A percentile compares a stretch with the other conserved stretches of the same genome.
Evolutionary conservation across 208 protist species (phyloP).

Genomic region (Blechomonas ayalai): DNA sequence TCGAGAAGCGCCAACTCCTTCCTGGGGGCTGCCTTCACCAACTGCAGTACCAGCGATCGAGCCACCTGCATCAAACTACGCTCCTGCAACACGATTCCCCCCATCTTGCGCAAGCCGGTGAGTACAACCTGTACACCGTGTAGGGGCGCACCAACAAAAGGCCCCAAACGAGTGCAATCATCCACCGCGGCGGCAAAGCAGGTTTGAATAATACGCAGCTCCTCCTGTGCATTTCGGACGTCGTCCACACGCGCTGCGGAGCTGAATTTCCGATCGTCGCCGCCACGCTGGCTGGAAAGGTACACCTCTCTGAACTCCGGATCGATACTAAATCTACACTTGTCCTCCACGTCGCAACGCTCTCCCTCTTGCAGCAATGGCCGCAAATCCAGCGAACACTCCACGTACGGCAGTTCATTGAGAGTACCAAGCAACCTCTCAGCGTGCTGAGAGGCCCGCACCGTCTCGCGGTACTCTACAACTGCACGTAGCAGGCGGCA

Average conservation of each 20-base stretch:
- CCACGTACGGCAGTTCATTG: slow-evolving; percentile 64
- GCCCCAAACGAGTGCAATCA: slow-evolving; percentile 54
- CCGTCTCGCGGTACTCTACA: slow-evolving; percentile 81
- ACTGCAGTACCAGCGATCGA: slow-evolving; percentile 34
- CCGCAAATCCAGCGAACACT: slow-evolving; percentile 43
- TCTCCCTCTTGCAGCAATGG: slow-evolving; percentile 34
- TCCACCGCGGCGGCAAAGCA: slow-evolving; percentile 41
- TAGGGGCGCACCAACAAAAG: slow-evolving; percentile 61
- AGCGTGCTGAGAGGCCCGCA: slow-evolving; percentile 13
- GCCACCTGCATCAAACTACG: slow-evolving; percentile 31
- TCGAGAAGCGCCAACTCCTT: slow-evolving; percentile 50
- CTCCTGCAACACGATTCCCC: slow-evolving; percentile 31
- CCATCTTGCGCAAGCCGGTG: slow-evolving; percentile 42
- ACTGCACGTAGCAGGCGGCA: slow-evolving; percentile 81
- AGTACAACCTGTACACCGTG: slow-evolving; percentile 67
- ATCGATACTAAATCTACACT: slow-evolving; percentile 45
- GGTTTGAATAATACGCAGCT: slow-evolving; percentile 21
- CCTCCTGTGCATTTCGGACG: slow-evolving; percentile 21
- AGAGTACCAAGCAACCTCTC: slow-evolving; percentile 17
- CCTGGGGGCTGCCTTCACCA: slow-evolving; percentile 26
- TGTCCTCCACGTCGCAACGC: background rate
- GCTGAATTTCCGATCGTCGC: background rate
- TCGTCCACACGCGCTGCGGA: slow-evolving; percentile 11
- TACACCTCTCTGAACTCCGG: slow-evolving; percentile 27
- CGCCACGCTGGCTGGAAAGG: slow-evolving; percentile 2